phyloP scores from a whole-genome alignment of 2,329 filamentous ascomycete genomes.

The Diplodia seriata region DNA sequence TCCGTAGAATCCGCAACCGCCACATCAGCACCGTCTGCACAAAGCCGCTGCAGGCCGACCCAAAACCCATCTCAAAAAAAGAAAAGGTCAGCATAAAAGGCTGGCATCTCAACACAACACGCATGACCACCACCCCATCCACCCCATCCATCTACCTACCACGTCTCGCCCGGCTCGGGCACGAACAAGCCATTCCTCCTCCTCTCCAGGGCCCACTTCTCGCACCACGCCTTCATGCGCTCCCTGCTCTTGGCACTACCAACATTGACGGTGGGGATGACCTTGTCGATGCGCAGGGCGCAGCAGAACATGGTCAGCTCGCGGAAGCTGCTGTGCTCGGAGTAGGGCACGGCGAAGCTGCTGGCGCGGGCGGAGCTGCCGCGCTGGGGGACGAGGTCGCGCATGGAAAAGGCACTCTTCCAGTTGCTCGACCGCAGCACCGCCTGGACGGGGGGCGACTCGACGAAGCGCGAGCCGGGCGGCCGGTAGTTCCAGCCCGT shows the following conservation, averaged over 20 bases:
- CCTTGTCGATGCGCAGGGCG: constrained; percentile 81
- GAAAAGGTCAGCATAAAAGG: too few relatives aligned
- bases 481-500: constrained; percentile 94
- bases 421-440: constrained; percentile 74
- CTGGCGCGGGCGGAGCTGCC: constrained; percentile 82
- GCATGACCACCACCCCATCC: too few relatives aligned
- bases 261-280: constrained; percentile 95
- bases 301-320: constrained; percentile 95
- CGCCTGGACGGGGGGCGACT: constrained; percentile 68
- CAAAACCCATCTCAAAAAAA: too few relatives aligned
- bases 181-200: constrained; percentile 66
- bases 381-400: constrained; percentile 79
- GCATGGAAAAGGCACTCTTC: constrained; percentile 74
- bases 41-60: too few relatives aligned
- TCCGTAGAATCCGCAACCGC: too few relatives aligned
- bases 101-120: too few relatives aligned
- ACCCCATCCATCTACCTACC: background rate
- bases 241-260: constrained; percentile 68
- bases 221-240: constrained; percentile 71
- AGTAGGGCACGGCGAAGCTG: constrained; percentile 95
- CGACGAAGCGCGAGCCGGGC: constrained; percentile 66
- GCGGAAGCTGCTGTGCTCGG: constrained; percentile 92
- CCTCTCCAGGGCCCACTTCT: constrained; percentile 68
- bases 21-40: too few relatives aligned
- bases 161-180: constrained; percentile 34